Conservation (phyloP, 805 yeast species). For the Nakazawaea populi region DNA sequence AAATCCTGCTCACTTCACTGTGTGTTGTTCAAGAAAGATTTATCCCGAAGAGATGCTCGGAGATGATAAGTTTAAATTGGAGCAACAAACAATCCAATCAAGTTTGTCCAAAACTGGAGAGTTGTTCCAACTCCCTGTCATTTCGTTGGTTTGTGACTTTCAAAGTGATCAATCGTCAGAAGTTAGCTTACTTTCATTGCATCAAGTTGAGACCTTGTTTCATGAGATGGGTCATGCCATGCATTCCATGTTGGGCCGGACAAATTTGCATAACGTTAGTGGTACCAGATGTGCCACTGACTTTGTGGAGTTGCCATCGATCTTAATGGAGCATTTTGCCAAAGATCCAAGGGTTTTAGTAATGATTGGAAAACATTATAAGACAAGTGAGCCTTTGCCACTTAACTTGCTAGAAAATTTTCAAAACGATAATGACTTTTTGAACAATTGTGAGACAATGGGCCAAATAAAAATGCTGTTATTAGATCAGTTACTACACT, state of each 20-base stretch:
- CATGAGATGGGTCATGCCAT: constrained; percentile 99
- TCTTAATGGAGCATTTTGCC: constrained; percentile 93
- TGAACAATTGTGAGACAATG: constrained; percentile 69
- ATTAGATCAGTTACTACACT: constrained; percentile 77
- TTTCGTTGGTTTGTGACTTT: constrained; percentile 85
- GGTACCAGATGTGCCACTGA: constrained; percentile 96
- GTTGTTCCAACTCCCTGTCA: constrained; percentile 78
- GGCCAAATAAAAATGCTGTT: constrained; percentile 89
- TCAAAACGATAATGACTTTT: constrained; percentile 42
- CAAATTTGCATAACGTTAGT: constrained; percentile 82
- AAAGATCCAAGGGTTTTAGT: constrained; percentile 71
- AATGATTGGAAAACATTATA: constrained; percentile 65
- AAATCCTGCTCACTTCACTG: constrained; percentile 93
- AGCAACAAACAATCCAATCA: constrained; percentile 24
- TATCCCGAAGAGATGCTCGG: constrained; percentile 45
- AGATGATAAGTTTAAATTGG: constrained; percentile 29
- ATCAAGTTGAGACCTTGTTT: constrained; percentile 88
- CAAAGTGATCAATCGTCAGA: constrained; percentile 27
- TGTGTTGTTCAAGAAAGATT: constrained; percentile 85
- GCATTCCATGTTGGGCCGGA: constrained; percentile 94
- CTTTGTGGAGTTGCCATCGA: constrained; percentile 94
- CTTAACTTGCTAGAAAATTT: constrained; percentile 40
- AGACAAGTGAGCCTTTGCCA: constrained; percentile 60
- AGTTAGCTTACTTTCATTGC: constrained; percentile 57
- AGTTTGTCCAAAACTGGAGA: constrained; percentile 35